Base-by-base conservation (phyloP, 2,329 filamentous ascomycete genomes). In the Parafenestella ontariensis region DNA sequence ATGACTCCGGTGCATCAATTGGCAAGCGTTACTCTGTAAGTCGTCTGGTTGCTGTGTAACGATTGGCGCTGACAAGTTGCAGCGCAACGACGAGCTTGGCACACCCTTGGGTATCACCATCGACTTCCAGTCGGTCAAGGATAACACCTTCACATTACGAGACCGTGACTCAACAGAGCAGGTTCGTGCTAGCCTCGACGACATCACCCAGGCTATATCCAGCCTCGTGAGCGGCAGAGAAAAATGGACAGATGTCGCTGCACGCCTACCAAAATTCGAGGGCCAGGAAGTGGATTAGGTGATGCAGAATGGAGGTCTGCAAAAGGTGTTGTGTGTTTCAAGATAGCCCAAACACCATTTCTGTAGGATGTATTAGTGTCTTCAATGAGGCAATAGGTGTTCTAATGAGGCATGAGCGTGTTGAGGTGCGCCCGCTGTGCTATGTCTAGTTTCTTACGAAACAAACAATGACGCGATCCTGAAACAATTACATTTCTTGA, bases 21-120 rank as follows among this genome's bases (percentile, higher is more conserved):
- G 94, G 94, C 75, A 96, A 96, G 83, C 89, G 94, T 49, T 98
- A 77, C 62, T 65, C 90, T 46, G 71, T 73, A 65, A 60, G 70
- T 43, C 10, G 21, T 40, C n/a, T 29, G 53, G 3, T 28, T 24
- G 9, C 28, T 29, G 36, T 18, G 18, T 26, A 46, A 11, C 17
- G 4, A 23, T 8, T 43, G 18, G 15, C 45, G 37, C 66, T 73
- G 60, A 72, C 53, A 49, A 23, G 2, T n/a, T 41, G 23, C 51
- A 74, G 73, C 88, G 95, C 69, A 97, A 97, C 75, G 94, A 98
- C 77, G 94, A 98, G 80, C 85, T 97, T 54, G 95, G 94, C 70
- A 98, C 95, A 40, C 92, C 94, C 7, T 88, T 97, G 62, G 94
- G 92, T 73, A 88, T 98, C 76, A 98, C 94, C 0, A 86, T 98